These are phyloP conservation scores for Dothiorella sarmentorum DNA, from an alignment of 2,329 filamentous ascomycete species.

Conservation along the genomic window DNA sequence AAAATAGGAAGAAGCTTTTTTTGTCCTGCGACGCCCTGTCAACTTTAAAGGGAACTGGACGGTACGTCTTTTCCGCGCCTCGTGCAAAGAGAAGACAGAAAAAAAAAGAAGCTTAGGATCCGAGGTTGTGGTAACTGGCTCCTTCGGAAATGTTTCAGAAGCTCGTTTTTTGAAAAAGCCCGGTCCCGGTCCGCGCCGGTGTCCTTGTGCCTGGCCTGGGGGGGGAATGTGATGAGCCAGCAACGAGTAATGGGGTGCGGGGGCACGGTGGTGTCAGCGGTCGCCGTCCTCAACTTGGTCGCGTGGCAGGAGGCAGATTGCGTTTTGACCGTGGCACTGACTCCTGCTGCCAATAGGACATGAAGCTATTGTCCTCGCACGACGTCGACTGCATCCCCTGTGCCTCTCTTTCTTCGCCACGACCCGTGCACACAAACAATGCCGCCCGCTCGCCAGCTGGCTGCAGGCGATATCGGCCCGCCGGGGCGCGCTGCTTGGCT, in stretches of 20 bases:
- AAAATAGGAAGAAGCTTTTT: neutral
- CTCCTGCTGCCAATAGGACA: neutral
- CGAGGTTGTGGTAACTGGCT: neutral
- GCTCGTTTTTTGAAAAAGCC: neutral
- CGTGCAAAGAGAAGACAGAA: neutral
- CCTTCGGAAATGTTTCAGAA: neutral
- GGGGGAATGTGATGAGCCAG: neutral
- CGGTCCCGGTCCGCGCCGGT: neutral
- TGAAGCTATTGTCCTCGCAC: neutral
- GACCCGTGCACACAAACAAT: no score
- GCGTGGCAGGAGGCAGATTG: neutral
- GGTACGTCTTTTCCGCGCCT: no score
- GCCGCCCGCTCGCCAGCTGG: constrained; percentile 1
- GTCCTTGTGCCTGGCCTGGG: neutral
- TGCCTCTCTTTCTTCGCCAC: neutral
- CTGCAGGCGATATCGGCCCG: constrained; percentile 9
- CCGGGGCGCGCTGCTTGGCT: neutral
- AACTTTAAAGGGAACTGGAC: neutral
- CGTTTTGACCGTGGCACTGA: neutral
- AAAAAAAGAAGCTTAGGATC: neutral
- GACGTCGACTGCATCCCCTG: neutral
- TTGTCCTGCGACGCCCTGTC: neutral
- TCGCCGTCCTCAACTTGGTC: neutral
- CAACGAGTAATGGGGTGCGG: neutral
- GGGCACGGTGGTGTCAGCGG: neutral